These are phyloP conservation scores for Populus deltoides DNA, from an alignment of 345 rosid genomes.

Conservation along the genomic window DNA sequence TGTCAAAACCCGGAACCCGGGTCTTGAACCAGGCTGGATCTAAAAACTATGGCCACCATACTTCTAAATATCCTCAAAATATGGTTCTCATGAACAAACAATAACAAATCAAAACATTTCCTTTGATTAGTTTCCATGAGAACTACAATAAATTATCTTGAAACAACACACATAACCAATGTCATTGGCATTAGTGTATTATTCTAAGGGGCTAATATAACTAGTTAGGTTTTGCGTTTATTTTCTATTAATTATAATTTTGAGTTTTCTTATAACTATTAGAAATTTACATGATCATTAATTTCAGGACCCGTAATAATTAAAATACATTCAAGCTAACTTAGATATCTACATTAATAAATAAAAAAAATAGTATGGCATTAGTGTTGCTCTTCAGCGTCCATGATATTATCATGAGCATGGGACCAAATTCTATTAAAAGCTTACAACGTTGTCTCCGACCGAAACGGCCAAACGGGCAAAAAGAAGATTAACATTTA, in stretches of 20 bases:
- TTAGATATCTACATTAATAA: too few species aligned
- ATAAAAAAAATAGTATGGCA: background rate
- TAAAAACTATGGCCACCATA: too few species aligned
- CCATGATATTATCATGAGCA: too few species aligned
- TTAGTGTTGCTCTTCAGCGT: too few species aligned
- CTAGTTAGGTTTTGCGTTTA: rapidly evolving
- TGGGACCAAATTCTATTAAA: background rate
- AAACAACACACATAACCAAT: background rate
- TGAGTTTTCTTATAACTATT: rapidly evolving
- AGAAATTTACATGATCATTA: too few species aligned
- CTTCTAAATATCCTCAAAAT: too few species aligned
- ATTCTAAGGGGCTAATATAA: rapidly evolving
- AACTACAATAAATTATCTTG: background rate
- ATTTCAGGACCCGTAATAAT: rapidly evolving
- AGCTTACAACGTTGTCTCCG: background rate
- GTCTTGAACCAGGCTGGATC: too few species aligned
- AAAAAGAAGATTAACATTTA: too few species aligned
- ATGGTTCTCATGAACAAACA: background rate
- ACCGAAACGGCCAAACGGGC: too few species aligned
- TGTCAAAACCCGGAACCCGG: too few species aligned
- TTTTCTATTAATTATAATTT: rapidly evolving
- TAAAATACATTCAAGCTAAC: too few species aligned
- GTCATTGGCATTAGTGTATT: rapidly evolving
- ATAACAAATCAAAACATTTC: background rate
- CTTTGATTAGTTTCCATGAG: background rate